phyloP scores from a whole-genome alignment of 2,329 filamentous ascomycete species.

The Xylaria sp. region DNA sequence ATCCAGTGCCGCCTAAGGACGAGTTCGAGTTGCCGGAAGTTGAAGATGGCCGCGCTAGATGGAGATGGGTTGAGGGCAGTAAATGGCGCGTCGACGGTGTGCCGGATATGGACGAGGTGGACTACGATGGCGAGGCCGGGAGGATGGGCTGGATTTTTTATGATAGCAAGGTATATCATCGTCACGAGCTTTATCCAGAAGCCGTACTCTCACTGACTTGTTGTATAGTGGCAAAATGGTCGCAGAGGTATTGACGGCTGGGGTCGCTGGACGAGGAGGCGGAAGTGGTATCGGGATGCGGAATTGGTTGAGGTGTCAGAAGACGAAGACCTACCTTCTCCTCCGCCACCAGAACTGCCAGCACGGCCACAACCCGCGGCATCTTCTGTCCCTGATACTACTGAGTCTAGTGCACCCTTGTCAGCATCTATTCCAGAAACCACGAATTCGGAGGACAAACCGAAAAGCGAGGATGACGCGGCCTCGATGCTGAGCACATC shows the following conservation, averaged over 20 bases:
- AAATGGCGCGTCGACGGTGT: conserved; percentile 89
- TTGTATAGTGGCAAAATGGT: conserved; percentile 83
- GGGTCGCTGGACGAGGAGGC: conserved; percentile 90
- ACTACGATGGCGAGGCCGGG: conserved; percentile 69
- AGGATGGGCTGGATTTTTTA: conserved; percentile 95
- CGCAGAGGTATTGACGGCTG: conserved; percentile 88
- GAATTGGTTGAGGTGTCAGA: conserved; percentile 83
- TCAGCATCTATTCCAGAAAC: conserved; percentile 26
- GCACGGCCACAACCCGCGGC: conserved; percentile 44
- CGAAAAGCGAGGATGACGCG: conserved; percentile 46
- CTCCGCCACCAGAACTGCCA: conserved; percentile 45
- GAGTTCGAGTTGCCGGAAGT: conserved; percentile 72
- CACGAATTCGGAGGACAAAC: conserved; percentile 33
- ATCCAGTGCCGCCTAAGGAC: conserved; percentile 79
- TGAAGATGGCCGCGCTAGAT: conserved; percentile 68
- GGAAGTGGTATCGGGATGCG: conserved; percentile 97
- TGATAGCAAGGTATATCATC: conserved; percentile 82
- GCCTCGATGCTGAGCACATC: conserved; percentile 49
- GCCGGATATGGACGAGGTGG: conserved; percentile 61
- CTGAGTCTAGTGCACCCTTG: conserved; percentile 11
- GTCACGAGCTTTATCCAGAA: background rate
- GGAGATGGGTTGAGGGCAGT: conserved; percentile 85
- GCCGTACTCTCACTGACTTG: conserved; percentile 20
- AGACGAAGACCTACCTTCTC: conserved; percentile 43
- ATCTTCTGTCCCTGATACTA: conserved; percentile 39